Evolutionary conservation across 371 early-diverging fungal species (phyloP), one percentile per base, ranked within the genome.

Genomic region (Syncephalis plumigaleata): DNA sequence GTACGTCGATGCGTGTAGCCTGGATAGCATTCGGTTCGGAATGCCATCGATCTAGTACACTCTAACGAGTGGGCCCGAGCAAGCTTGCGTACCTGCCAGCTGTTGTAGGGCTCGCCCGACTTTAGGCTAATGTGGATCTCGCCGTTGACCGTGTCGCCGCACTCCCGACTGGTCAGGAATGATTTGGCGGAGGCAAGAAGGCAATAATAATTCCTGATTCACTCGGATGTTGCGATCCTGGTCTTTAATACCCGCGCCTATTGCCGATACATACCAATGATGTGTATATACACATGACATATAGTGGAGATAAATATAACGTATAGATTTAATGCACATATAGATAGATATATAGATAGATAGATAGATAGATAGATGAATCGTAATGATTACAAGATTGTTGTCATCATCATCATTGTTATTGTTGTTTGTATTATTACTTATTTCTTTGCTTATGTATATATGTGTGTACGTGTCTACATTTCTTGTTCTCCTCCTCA

Each of bases 1-100:
- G 95, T 94, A 36, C 97, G 76, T 7, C 94, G 76, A 67, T 96
- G 97, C 51, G 79, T 71, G 51, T 96, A 96, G 5, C 87, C 87
- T 2, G 88, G 88, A 56, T 73, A 94, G 46, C 68, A 63, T 1
- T 63, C 64, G 1, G 82, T 65, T 43, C 63, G 56, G 58, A 94
- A 94, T 1, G 74, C 69, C 31, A 68, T 54, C 0, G 77, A 72
- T 0, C 66, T 64, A 45, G 70, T 68, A 31, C 63, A 54, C 4
- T 60, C 66, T n/a, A 88, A 57, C 5, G 61, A 45, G 0, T 77
- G 66, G 22, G 71, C 63, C 45, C 76, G 76, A 3, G 89, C 92
- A 21, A 94, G 54, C 3, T 61, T 55, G 46, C 75, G 71, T 47
- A 94, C 60, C 48, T 79, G 70, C 97, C 97, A 96, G 26, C 68